Base-by-base conservation (phyloP, 768 basidiomycete species). In the Boletus rufocinnamomeus region DNA sequence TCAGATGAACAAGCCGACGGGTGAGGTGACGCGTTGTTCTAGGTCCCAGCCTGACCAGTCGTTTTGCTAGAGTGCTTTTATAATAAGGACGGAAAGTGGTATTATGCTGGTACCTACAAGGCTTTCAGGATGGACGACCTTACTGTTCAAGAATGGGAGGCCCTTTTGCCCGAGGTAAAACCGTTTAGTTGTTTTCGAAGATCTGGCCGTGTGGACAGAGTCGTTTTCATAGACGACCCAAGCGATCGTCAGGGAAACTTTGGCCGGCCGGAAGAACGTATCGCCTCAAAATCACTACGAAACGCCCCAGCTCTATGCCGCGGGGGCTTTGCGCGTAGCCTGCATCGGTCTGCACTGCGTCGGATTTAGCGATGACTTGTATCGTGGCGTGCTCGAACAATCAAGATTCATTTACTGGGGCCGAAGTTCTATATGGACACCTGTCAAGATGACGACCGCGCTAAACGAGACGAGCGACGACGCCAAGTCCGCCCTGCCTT, bases 211-310 rank as follows among this genome's bases (percentile, higher is more conserved):
- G 28, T 54, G 59, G 55, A 67, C 50, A 56, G 50, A 21, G 27
- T 25, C 48, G 51, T 63, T 54, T 61, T 54, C 44, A 8, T 66
- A 92, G 90, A 84, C 88, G 2, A 80, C 79, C 3, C 82, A 86
- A 54, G 78, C 82, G 0, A 76, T 92, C 52, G 77, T 91, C 61
- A 89, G 83, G 72, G 89, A 91, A 57, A 92, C 90, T 0, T 76
- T 91, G 37, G 72, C 80, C 2, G 84, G 78, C 7, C 82, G 90
- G 47, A 91, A 89, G 72, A 90, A 89, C 68, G 82, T 82, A 21
- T 89, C 89, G 2, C 89, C 90, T 19, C 88, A 90, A 69, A 90
- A 87, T 64, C 72, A 84, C 28, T 91, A 91, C 74, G 90, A 92
- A 69, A 84, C 82, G 0, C 75, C 78, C 1, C 89, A 92, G 68